Conservation (phyloP, 495 filamentous ascomycete species). For the Lophiotrema nucula region DNA sequence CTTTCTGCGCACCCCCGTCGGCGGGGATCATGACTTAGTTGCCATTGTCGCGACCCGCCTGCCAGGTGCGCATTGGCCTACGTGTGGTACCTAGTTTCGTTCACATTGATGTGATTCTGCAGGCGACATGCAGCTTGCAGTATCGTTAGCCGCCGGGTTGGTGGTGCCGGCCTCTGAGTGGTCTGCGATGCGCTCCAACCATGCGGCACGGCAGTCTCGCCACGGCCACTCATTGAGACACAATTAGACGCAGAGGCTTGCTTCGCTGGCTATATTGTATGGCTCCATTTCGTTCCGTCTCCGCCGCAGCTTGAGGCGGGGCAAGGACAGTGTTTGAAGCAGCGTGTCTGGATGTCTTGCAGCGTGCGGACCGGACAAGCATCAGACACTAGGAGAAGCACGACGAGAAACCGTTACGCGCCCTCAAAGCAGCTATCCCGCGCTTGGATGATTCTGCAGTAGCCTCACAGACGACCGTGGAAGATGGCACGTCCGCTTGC, state of each 20-base stretch:
- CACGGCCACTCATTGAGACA: background rate
- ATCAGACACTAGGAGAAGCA: background rate
- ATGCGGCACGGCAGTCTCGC: slow-evolving; percentile 7
- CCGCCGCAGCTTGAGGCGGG: slow-evolving; percentile 15
- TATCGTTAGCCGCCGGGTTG: slow-evolving; percentile 18
- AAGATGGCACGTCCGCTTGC: too few relatives aligned
- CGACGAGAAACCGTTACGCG: slow-evolving; percentile 13
- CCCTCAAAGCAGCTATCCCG: background rate
- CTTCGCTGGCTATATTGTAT: slow-evolving; percentile 10
- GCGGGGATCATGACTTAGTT: slow-evolving; percentile 10
- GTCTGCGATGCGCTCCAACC: slow-evolving; percentile 16
- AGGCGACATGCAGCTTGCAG: slow-evolving; percentile 3
- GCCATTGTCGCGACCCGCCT: slow-evolving; percentile 6
- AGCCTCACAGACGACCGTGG: too few relatives aligned
- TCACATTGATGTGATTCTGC: slow-evolving; percentile 7
- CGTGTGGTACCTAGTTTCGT: background rate
- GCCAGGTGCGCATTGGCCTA: slow-evolving; percentile 2
- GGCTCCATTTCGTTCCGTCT: background rate
- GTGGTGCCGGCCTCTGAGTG: background rate
- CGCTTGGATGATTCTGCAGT: too few relatives aligned
- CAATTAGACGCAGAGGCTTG: slow-evolving; percentile 18
- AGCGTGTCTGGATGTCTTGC: slow-evolving; percentile 18
- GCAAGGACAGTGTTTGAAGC: slow-evolving; percentile 1
- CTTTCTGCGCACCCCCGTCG: slow-evolving; percentile 9
- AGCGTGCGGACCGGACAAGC: background rate